A percentile compares a stretch with the other conserved stretches of the same genome.
phyloP scores from a whole-genome alignment of 139 green algal genomes.

The Chlamydomonas eustigma region DNA sequence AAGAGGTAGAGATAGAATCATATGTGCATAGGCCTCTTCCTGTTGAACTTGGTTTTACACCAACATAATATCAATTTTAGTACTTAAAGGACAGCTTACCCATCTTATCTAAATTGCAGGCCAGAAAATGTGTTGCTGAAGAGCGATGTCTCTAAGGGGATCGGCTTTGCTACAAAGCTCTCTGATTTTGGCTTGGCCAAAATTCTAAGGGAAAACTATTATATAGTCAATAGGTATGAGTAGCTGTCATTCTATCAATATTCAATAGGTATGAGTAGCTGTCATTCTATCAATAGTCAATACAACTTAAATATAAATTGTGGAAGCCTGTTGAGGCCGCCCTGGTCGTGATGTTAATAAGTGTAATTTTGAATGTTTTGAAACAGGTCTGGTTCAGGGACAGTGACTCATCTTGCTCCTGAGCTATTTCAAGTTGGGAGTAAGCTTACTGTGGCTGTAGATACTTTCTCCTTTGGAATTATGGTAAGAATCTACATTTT shows the following conservation, averaged over 20 bases:
- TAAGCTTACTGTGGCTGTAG: slow-evolving; percentile 56
- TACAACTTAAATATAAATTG: too few relatives aligned
- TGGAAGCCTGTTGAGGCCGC: too few relatives aligned
- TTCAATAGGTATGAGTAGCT: slow-evolving; percentile 40
- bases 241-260: too few relatives aligned
- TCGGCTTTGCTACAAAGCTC: slow-evolving; percentile 49
- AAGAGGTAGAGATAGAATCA: neutral
- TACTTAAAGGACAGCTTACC: too few relatives aligned
- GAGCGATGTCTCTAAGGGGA: slow-evolving; percentile 30
- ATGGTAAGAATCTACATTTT: slow-evolving; percentile 15
- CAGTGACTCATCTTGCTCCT: slow-evolving; percentile 56
- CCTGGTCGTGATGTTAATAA: too few relatives aligned
- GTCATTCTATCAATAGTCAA: too few relatives aligned
- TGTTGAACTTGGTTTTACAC: too few relatives aligned
- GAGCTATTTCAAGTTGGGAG: slow-evolving; percentile 62
- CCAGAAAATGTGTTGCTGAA: slow-evolving; percentile 54
- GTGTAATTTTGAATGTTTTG: too few relatives aligned
- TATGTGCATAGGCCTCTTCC: too few relatives aligned
- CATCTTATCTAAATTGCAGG: too few relatives aligned
- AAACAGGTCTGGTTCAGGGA: slow-evolving; percentile 40
- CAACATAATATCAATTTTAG: too few relatives aligned
- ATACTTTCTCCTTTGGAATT: slow-evolving; percentile 56
- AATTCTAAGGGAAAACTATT: slow-evolving; percentile 60
- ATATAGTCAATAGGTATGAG: slow-evolving; percentile 52
- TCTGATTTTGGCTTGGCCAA: slow-evolving; percentile 60